Conservation (phyloP, 768 basidiomycete genomes). For the Pulveroboletus sp. region DNA sequence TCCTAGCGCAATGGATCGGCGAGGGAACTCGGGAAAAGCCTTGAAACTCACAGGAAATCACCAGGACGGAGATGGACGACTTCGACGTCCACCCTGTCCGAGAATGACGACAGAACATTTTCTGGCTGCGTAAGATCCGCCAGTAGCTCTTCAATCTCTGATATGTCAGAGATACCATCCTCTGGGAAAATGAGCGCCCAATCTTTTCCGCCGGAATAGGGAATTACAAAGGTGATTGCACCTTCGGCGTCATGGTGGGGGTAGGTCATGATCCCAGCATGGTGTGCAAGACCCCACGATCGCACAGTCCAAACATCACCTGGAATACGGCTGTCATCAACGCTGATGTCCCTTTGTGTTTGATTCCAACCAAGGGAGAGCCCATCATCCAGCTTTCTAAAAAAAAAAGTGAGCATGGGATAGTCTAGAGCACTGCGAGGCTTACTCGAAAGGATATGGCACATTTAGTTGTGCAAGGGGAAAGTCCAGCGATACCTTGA, state of each 20-base stretch:
- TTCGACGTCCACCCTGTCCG: not conserved
- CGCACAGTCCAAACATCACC: not conserved
- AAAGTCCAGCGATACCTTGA: not conserved
- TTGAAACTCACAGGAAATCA: not conserved
- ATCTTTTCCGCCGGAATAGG: not conserved
- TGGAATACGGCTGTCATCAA: fast-evolving
- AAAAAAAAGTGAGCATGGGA: not conserved
- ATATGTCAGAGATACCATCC: too few species aligned
- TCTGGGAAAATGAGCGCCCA: not conserved
- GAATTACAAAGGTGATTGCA: not conserved
- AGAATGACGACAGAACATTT: too few species aligned
- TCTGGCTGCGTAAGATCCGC: too few species aligned
- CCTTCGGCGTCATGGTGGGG: constrained; percentile 1
- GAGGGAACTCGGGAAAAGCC: not conserved
- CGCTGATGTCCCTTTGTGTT: not conserved
- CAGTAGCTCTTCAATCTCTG: too few species aligned
- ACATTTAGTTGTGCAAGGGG: not conserved
- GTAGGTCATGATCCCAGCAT: not conserved
- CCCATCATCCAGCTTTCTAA: not conserved
- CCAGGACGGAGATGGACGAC: not conserved
- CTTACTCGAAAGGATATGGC: not conserved
- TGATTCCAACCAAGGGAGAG: not conserved
- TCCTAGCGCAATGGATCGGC: not conserved
- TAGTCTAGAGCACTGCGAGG: not conserved
- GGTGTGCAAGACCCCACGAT: not conserved